phyloP scores from a whole-genome alignment of 1,284 basidiomycete species.

The Ceratobasidium sp. region DNA sequence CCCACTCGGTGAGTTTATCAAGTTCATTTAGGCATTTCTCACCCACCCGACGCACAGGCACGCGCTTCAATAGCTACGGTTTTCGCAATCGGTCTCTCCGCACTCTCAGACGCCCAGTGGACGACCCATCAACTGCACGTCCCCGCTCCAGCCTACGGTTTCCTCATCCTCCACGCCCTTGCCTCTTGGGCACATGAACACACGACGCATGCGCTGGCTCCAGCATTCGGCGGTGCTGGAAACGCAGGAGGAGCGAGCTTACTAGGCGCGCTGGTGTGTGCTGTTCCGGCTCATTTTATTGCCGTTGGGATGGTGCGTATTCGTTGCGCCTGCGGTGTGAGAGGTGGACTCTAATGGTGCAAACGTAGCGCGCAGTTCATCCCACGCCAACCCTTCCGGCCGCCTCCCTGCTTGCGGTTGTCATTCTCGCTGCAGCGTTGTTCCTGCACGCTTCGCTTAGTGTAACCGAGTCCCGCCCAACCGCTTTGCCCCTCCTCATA shows the following conservation, averaged over 20 bases:
- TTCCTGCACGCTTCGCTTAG: slow-evolving; percentile 21
- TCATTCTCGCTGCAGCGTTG: slow-evolving; percentile 17
- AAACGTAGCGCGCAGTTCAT: slow-evolving; percentile 22
- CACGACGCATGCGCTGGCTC: slow-evolving; percentile 32
- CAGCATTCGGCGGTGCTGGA: slow-evolving; percentile 8
- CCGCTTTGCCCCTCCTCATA: slow-evolving; percentile 23
- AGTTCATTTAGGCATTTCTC: neutral
- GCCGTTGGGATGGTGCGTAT: slow-evolving; percentile 32
- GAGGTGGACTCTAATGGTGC: neutral
- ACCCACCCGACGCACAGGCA: neutral
- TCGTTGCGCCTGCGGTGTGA: neutral
- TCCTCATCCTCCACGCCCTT: slow-evolving; percentile 32
- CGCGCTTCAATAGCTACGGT: slow-evolving; percentile 28
- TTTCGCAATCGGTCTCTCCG: slow-evolving; percentile 37
- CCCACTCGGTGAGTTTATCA: slow-evolving; percentile 56
- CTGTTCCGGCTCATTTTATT: slow-evolving; percentile 41
- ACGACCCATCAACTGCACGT: slow-evolving; percentile 31
- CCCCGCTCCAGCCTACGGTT: slow-evolving; percentile 37
- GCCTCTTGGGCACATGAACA: slow-evolving; percentile 35
- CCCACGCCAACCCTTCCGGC: slow-evolving; percentile 29
- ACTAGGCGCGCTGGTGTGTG: slow-evolving; percentile 36
- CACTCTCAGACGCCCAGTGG: slow-evolving; percentile 31
- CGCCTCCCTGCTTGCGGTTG: slow-evolving; percentile 25
- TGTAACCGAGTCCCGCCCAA: slow-evolving; percentile 5
- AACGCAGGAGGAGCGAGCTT: slow-evolving; percentile 18